Base-by-base conservation (phyloP, 345 rosid species). In the Eucalyptus brandiana region DNA sequence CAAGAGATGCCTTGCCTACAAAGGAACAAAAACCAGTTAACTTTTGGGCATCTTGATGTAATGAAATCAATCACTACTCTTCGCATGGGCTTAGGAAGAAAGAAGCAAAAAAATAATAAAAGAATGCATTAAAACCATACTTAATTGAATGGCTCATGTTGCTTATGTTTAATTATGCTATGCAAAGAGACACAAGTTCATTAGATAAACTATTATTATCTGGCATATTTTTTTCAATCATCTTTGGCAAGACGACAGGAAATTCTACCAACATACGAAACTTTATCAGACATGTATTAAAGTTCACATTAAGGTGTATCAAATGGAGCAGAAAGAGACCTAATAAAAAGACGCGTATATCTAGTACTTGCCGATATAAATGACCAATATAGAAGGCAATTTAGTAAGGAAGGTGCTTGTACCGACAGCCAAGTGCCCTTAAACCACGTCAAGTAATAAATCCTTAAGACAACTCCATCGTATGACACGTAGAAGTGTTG, bases 1-100 rank as follows among this genome's bases (percentile, higher is more conserved):
- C 95, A 91, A 40, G 97, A 91, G 90, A 98, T 91, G 47, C 97
- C 97, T 89, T 87, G 91, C 91, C 98, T 98, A 93, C 85, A 89
- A 89, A 87, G 91, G 81, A 91, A 80, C 47, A 86, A 51, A 15
- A 83, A 88, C 80, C 19, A 93, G 62, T 80, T n/a, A 86, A 40
- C 47, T 80, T 32, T 48, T 88, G 62, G 45, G 87, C 45, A 49
- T n/a, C 58, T 28, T 47, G 87, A 50, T 34, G 18, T 37, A 40
- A 28, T 32, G 47, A 44, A n/a, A 19, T 87, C 88, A 87, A 87
- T 87, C 62, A 54, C 69, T 40, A 40, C 85, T 21, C 83, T 76
- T 40, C 28, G 15, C 47, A 76, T 40, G 85, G 47, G 85, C 85
- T 40, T 76, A 40, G 67, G 30, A 54, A 58, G 45, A 13, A 30